Percentiles rank a stretch among this genome's conserved stretches.
Conservation (phyloP, 345 rosid species). For the Gossypium australe region DNA sequence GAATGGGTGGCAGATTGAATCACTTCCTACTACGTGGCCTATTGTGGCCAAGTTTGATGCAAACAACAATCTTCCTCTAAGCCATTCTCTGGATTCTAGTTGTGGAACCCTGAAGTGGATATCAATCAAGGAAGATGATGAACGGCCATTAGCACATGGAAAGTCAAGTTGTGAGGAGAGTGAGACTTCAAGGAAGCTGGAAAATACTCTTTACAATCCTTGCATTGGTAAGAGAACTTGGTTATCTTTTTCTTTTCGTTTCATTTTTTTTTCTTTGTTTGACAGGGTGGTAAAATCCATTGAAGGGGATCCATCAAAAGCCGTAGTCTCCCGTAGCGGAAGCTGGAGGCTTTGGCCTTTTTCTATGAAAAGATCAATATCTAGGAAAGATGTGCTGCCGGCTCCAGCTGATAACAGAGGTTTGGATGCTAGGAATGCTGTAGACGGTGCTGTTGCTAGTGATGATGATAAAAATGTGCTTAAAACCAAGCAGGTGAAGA, state of each 20-base stretch:
- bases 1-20: conserved; percentile 39
- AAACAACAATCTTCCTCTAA: conserved; percentile 33
- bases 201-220: conserved; percentile 35
- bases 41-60: conserved; percentile 22
- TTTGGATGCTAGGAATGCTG: conserved; percentile 27
- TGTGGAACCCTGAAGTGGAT: conserved; percentile 35
- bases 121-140: conserved; percentile 25
- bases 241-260: background rate
- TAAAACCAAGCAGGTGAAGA: conserved; percentile 37
- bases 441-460: conserved; percentile 18
- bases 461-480: conserved; percentile 29
- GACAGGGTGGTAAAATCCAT: conserved; percentile 36
- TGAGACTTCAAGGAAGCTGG: conserved; percentile 29
- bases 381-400: conserved; percentile 27
- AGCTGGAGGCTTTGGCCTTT: conserved; percentile 95
- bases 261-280: background rate
- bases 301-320: conserved; percentile 40
- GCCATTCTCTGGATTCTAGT: conserved; percentile 57
- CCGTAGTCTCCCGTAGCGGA: conserved; percentile 35
- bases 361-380: conserved; percentile 42
- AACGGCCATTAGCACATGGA: conserved; percentile 21
- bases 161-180: conserved; percentile 24
- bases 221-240: conserved; percentile 51
- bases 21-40: conserved; percentile 61
- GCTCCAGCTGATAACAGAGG: conserved; percentile 23